Evolutionary conservation across 2,329 filamentous ascomycete genomes (phyloP).

Genomic region (Trichoderma oligosporum): DNA sequence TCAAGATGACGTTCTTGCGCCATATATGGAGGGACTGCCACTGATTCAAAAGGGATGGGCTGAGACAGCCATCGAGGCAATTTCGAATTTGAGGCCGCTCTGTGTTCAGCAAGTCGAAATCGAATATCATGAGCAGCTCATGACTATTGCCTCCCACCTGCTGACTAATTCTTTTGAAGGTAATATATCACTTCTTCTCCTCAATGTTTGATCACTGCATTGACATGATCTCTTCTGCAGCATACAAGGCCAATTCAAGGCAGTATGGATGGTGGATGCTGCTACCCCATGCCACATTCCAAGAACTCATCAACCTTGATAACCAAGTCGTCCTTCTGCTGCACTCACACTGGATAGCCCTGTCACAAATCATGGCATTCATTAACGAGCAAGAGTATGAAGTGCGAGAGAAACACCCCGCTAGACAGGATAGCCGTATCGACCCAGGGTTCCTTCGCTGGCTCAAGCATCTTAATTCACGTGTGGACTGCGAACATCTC

Average conservation of each 20-base stretch:
- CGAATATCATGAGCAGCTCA: conserved; percentile 44
- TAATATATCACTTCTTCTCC: conserved; percentile 28
- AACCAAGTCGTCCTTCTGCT: conserved; percentile 48
- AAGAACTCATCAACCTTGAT: conserved; percentile 45
- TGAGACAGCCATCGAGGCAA: conserved; percentile 43
- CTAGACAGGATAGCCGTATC: conserved; percentile 25
- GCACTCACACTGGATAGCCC: conserved; percentile 51
- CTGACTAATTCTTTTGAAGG: conserved; percentile 52
- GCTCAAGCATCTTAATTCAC: conserved; percentile 49
- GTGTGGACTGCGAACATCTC: conserved; percentile 43
- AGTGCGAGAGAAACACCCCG: conserved; percentile 31
- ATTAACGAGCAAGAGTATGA: conserved; percentile 43
- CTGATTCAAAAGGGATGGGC: conserved; percentile 44
- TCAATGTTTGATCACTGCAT: neutral
- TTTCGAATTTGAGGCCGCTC: conserved; percentile 43
- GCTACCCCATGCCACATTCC: conserved; percentile 50
- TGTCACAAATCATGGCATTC: conserved; percentile 52
- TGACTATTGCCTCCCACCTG: conserved; percentile 49
- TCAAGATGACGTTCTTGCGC: conserved; percentile 40
- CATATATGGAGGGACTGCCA: conserved; percentile 45
- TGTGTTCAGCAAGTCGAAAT: conserved; percentile 42
- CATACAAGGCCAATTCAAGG: conserved; percentile 47
- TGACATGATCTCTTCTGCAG: conserved; percentile 29
- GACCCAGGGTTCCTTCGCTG: conserved; percentile 47
- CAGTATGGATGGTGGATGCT: conserved; percentile 58